A percentile compares a stretch with the other conserved stretches of the same genome.
Evolutionary conservation across 2,329 filamentous ascomycete species (phyloP).

Genomic region (Paecilomyces fulvus): DNA sequence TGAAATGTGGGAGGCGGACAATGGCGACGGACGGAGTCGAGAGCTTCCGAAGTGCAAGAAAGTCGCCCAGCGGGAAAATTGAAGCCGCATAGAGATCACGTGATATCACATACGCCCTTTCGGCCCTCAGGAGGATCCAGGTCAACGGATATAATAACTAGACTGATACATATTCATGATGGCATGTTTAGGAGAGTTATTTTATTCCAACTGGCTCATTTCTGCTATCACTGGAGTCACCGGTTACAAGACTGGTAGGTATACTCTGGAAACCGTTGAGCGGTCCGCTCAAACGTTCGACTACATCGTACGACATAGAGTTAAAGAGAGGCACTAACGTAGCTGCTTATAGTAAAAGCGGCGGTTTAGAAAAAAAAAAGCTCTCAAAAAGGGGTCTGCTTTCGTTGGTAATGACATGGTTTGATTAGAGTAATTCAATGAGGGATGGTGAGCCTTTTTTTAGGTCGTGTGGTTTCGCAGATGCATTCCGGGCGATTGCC

Average conservation of each 20-base stretch:
- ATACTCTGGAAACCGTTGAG: background rate
- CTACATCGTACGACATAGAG: background rate
- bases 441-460: background rate
- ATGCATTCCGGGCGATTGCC: background rate
- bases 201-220: background rate
- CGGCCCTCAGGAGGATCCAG: background rate
- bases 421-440: background rate
- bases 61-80: slow-evolving; percentile 17
- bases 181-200: background rate
- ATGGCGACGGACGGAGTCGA: slow-evolving; percentile 13
- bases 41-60: background rate
- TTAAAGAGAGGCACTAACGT: no score
- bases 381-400: background rate
- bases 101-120: slow-evolving; percentile 5
- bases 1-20: slow-evolving; percentile 21
- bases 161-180: background rate
- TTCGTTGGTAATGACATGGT: background rate
- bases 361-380: background rate
- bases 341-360: background rate
- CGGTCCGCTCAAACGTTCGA: background rate
- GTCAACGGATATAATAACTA: background rate
- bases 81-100: slow-evolving; percentile 13
- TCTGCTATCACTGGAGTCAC: background rate
- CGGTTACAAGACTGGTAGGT: background rate
- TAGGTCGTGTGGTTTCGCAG: background rate